Evolutionary conservation across 176 grass and related monocot species (phyloP).

Genomic region (Aechmea fasciata): DNA sequence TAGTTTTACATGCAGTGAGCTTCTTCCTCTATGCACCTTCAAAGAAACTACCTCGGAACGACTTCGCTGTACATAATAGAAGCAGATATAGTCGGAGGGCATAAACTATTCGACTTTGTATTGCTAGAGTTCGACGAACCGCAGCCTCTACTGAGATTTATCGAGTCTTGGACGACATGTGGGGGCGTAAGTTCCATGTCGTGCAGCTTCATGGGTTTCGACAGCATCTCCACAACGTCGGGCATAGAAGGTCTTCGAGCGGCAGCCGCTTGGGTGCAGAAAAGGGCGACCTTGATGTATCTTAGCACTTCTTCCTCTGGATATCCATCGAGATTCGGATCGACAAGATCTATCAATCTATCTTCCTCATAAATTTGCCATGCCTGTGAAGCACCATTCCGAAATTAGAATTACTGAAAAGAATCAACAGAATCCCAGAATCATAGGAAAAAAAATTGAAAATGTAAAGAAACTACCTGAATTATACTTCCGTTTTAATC

Average conservation of each 20-base stretch:
- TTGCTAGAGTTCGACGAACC: background rate
- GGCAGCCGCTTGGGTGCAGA: slow-evolving; percentile 32
- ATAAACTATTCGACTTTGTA: background rate
- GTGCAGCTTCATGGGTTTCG: slow-evolving; percentile 8
- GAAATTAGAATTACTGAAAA: background rate
- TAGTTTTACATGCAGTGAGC: too few species aligned
- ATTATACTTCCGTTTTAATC: too few species aligned
- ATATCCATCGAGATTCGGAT: slow-evolving; percentile 14
- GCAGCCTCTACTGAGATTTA: background rate
- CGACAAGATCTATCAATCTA: slow-evolving; percentile 27
- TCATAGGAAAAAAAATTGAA: background rate
- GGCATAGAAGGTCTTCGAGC: slow-evolving; percentile 24
- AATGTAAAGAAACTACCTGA: background rate
- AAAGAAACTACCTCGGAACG: background rate
- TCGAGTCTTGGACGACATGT: slow-evolving; percentile 8
- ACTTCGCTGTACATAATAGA: background rate
- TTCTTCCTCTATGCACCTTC: too few species aligned
- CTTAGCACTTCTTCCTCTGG: slow-evolving; percentile 15
- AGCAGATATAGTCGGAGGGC: background rate
- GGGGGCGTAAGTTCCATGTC: slow-evolving; percentile 24
- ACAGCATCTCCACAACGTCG: slow-evolving; percentile 36
- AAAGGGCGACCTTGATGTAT: slow-evolving; percentile 33
- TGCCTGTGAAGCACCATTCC: background rate
- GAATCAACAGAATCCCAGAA: background rate
- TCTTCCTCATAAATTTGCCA: slow-evolving; percentile 32